phyloP scores from a whole-genome alignment of 108 stramenopile species.

The Skeletonema potamos region DNA sequence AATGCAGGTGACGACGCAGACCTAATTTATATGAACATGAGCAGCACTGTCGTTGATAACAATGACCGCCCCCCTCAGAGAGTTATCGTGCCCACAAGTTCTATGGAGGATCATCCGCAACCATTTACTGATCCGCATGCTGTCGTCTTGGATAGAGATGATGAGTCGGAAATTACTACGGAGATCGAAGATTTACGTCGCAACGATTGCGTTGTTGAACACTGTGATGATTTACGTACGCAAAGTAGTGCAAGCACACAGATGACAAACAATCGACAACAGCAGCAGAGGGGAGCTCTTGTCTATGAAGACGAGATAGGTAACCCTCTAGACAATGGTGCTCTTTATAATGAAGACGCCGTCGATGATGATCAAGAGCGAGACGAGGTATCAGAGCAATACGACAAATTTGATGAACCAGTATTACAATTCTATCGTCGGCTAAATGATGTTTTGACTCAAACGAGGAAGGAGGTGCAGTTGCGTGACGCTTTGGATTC shows the following conservation, averaged over 20 bases:
- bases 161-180: constrained; percentile 45
- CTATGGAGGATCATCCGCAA: constrained; percentile 1
- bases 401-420: constrained; percentile 32
- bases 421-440: constrained; percentile 50
- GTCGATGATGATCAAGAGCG: constrained; percentile 1
- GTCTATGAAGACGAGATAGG: constrained; percentile 18
- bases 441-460: constrained; percentile 40
- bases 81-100: constrained; percentile 22
- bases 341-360: not conserved
- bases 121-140: not conserved
- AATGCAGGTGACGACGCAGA: not conserved
- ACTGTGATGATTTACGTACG: constrained; percentile 4
- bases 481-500: not conserved
- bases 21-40: constrained; percentile 5
- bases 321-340: not conserved
- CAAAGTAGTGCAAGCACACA: not conserved
- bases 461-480: constrained; percentile 22
- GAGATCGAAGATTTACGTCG: constrained; percentile 35
- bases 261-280: not conserved
- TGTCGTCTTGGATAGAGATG: constrained; percentile 11
- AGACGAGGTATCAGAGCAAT: constrained; percentile 11
- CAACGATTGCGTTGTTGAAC: not conserved
- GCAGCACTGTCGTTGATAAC: constrained; percentile 4
- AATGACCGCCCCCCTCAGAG: constrained; percentile 29
- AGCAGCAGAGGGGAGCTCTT: not conserved